phyloP scores from a whole-genome alignment of 441 rosid genomes.

The Gossypium laxum region DNA sequence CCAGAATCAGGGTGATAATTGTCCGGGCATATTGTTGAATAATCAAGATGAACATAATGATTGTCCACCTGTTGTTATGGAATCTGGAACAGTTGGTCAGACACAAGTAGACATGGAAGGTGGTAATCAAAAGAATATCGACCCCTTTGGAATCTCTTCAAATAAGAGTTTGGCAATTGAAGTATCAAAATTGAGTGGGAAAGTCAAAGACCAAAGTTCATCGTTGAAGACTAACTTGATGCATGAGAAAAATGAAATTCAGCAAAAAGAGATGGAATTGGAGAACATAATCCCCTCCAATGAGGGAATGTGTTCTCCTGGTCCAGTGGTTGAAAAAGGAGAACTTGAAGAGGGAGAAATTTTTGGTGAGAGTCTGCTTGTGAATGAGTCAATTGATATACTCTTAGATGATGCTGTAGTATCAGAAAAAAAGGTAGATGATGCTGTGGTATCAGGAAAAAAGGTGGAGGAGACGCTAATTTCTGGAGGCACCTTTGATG shows the following conservation, averaged over 20 bases:
- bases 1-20: conserved; percentile 22
- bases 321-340: conserved; percentile 31
- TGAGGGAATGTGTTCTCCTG: conserved; percentile 16
- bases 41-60: conserved; percentile 23
- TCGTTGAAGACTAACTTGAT: conserved; percentile 12
- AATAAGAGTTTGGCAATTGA: conserved; percentile 15
- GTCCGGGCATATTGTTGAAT: conserved; percentile 18
- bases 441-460: conserved; percentile 18
- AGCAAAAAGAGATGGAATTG: conserved; percentile 24
- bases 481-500: conserved; percentile 21
- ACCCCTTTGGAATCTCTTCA: conserved; percentile 11
- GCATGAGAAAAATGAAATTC: conserved; percentile 24
- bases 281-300: conserved; percentile 22
- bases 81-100: conserved; percentile 14
- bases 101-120: conserved; percentile 22
- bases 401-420: conserved; percentile 20
- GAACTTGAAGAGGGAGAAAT: conserved; percentile 65
- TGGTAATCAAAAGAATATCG: conserved; percentile 18
- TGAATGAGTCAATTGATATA: conserved; percentile 20
- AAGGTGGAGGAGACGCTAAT: conserved; percentile 24
- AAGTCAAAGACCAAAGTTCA: conserved; percentile 9
- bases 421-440: conserved; percentile 18
- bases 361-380: conserved; percentile 31
- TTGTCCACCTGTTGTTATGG: conserved; percentile 17
- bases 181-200: conserved; percentile 22